Percentiles rank a stretch among this genome's conserved stretches.
Evolutionary conservation across 1,139 yeast species (phyloP).

Genomic region (Groenewaldozyma sp.): DNA sequence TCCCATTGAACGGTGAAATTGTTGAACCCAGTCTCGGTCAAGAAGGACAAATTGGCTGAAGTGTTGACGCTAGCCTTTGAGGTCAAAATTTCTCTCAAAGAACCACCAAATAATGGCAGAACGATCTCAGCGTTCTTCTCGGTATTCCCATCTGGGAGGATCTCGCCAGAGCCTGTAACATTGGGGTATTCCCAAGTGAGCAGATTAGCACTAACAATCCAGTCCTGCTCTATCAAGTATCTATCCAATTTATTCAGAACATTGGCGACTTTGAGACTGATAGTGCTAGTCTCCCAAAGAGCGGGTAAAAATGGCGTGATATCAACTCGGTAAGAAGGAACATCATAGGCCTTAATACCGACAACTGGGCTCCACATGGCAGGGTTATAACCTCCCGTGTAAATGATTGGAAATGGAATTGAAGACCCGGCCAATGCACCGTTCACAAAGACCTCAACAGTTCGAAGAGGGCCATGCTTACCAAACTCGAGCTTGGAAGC

Average conservation of each 20-base stretch:
- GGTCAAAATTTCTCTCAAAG: slow-evolving; percentile 1
- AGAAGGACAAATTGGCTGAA: not conserved
- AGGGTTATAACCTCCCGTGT: slow-evolving; percentile 75
- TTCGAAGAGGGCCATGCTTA: slow-evolving; percentile 34
- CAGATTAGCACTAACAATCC: slow-evolving; percentile 65
- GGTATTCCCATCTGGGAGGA: not conserved
- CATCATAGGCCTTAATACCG: slow-evolving; percentile 61
- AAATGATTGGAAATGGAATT: slow-evolving; percentile 42
- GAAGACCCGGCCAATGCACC: slow-evolving; percentile 29
- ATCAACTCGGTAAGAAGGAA: slow-evolving; percentile 56
- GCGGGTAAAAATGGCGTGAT: slow-evolving; percentile 57
- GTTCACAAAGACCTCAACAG: slow-evolving; percentile 29
- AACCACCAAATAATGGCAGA: not conserved
- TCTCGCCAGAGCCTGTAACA: slow-evolving; percentile 22
- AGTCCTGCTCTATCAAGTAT: slow-evolving; percentile 40
- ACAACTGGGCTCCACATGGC: slow-evolving; percentile 75
- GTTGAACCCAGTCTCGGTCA: not conserved
- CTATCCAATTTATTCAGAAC: slow-evolving; percentile 22
- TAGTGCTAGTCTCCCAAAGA: slow-evolving; percentile 38
- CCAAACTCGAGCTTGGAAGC: slow-evolving; percentile 8
- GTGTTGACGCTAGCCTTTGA: not conserved
- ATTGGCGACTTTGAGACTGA: slow-evolving; percentile 40
- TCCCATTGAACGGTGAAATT: slow-evolving; percentile 2
- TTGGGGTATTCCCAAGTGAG: slow-evolving; percentile 46
- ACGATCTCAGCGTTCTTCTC: slow-evolving; percentile 5